These are phyloP conservation scores for Xylariales sp. DNA, from an alignment of 2,329 filamentous ascomycete genomes.

Conservation along the genomic window DNA sequence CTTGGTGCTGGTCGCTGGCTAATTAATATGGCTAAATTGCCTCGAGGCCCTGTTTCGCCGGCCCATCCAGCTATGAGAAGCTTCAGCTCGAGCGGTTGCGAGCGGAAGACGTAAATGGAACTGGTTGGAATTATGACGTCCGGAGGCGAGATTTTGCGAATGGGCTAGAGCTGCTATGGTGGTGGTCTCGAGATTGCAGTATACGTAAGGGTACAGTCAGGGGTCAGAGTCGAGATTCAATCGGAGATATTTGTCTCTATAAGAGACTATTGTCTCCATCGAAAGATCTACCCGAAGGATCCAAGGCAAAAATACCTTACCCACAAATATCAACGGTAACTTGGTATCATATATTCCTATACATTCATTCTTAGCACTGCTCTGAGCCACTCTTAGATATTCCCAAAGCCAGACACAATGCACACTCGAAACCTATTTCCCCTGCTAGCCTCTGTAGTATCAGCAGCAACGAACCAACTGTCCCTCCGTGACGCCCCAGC, in stretches of 20 bases:
- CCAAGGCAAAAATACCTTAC: background rate
- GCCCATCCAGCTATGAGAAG: too few species aligned
- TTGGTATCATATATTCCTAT: background rate
- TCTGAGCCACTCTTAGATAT: background rate
- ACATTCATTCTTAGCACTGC: background rate
- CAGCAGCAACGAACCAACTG: slow-evolving; percentile 4
- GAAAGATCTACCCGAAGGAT: background rate
- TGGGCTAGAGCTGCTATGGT: background rate
- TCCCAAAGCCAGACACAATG: background rate
- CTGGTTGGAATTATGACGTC: background rate
- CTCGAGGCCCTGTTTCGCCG: too few species aligned
- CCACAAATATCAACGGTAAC: background rate
- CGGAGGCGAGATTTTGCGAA: background rate
- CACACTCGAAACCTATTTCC: background rate
- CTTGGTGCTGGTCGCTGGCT: slow-evolving; percentile 6
- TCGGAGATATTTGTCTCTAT: background rate
- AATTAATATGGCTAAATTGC: slow-evolving; percentile 11
- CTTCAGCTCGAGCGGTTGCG: slow-evolving; percentile 2
- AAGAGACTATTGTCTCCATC: background rate
- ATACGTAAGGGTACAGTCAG: background rate
- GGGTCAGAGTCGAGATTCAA: background rate
- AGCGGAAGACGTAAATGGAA: background rate
- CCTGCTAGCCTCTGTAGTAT: background rate
- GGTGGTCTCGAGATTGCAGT: background rate
- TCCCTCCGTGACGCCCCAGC: slow-evolving; percentile 19